phyloP scores from a whole-genome alignment of 208 protist genomes.

The Acanthamoeba lenticulata region DNA sequence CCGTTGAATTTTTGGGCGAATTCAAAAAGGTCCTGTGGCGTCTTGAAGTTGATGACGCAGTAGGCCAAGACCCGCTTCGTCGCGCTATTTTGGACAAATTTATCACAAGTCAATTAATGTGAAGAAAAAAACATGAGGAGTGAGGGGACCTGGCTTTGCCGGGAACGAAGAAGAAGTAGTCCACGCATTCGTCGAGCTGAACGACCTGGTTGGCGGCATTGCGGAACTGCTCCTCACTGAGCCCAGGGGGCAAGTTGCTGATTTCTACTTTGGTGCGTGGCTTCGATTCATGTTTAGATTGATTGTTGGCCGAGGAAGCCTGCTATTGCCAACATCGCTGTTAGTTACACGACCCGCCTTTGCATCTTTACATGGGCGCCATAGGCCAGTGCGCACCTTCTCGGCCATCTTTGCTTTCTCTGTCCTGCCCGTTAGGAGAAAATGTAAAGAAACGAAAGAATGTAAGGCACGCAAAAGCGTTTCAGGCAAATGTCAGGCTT shows the following conservation, averaged over 20 bases:
- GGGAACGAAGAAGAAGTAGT: conserved; percentile 53
- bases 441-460: no score
- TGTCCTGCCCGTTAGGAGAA: no score
- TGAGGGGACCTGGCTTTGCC: conserved; percentile 45
- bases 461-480: neutral
- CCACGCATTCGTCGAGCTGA: conserved; percentile 2
- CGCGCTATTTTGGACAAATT: neutral
- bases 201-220: neutral
- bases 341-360: neutral
- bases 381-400: neutral
- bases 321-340: neutral
- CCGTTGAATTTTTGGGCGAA: conserved; percentile 62
- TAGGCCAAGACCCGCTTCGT: neutral
- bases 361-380: neutral
- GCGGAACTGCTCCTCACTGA: conserved; percentile 53
- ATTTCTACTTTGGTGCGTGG: conserved; percentile 24
- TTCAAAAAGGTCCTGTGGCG: conserved; percentile 3
- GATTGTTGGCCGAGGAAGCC: neutral
- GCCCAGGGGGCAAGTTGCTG: conserved; percentile 30
- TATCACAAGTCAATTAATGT: neutral
- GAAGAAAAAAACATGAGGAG: neutral
- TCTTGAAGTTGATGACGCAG: conserved; percentile 27
- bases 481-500: no score
- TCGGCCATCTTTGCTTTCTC: neutral
- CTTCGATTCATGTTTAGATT: conserved; percentile 23